These are phyloP conservation scores for Spiromastix sp. DNA, from an alignment of 2,329 filamentous ascomycete genomes.

Conservation along the genomic window DNA sequence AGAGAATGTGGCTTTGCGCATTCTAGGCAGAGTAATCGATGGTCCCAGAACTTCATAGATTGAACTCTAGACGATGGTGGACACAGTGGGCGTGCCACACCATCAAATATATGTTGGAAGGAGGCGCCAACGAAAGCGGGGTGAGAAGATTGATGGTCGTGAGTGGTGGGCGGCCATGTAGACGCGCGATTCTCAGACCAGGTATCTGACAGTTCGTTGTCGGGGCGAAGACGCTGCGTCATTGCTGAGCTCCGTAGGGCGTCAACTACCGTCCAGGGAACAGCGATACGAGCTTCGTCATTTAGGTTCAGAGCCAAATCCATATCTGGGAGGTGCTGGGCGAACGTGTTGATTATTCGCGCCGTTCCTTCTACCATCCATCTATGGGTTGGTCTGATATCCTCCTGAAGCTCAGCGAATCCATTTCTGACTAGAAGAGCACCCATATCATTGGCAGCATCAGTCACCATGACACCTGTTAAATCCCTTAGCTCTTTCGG, in stretches of 20 bases:
- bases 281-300: conserved; percentile 47
- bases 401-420: conserved; percentile 37
- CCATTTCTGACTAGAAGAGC: conserved; percentile 47
- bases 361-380: conserved; percentile 49
- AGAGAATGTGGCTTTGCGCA: conserved; percentile 57
- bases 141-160: conserved; percentile 21
- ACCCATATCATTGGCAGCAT: conserved; percentile 46
- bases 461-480: conserved; percentile 43
- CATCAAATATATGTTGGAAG: conserved; percentile 30
- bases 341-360: conserved; percentile 45
- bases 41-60: conserved; percentile 52
- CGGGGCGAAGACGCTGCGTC: conserved; percentile 9
- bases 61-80: conserved; percentile 51
- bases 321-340: conserved; percentile 50
- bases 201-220: conserved; percentile 15
- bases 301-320: conserved; percentile 54
- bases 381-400: conserved; percentile 44
- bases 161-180: conserved; percentile 29
- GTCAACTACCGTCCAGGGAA: conserved; percentile 38
- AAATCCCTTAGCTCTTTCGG: conserved; percentile 42
- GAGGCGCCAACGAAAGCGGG: conserved; percentile 31
- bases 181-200: conserved; percentile 30
- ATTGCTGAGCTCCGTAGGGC: conserved; percentile 20
- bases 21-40: conserved; percentile 51
- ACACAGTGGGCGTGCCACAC: conserved; percentile 45